phyloP scores from a whole-genome alignment of 495 filamentous ascomycete genomes.

The Neurospora sp. region DNA sequence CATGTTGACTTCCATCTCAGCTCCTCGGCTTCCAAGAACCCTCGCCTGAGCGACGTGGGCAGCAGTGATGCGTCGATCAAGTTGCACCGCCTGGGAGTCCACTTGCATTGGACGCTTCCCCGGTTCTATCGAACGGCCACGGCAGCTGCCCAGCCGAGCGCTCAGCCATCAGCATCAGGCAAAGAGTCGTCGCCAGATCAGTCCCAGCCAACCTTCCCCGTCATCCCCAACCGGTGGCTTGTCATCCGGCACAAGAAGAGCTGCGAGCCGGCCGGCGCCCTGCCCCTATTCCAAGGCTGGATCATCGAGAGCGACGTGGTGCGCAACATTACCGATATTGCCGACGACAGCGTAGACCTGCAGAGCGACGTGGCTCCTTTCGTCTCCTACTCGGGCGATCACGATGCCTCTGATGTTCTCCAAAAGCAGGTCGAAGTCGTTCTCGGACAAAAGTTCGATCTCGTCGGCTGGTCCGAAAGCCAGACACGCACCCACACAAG shows the following conservation, averaged over 20 bases:
- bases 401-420: conserved; percentile 11
- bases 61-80: conserved; percentile 3
- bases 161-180: not conserved
- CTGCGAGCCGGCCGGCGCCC: conserved; percentile 1
- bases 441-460: conserved; percentile 30
- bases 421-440: conserved; percentile 40
- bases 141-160: conserved; percentile 5
- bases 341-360: conserved; percentile 25
- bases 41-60: conserved; percentile 35
- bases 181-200: conserved; percentile 3
- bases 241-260: conserved; percentile 27
- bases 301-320: conserved; percentile 39
- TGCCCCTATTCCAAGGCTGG: conserved; percentile 29
- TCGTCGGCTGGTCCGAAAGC: conserved; percentile 16
- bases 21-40: conserved; percentile 25
- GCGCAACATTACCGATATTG: conserved; percentile 25
- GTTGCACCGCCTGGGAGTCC: conserved; percentile 34
- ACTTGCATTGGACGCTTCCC: conserved; percentile 46
- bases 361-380: conserved; percentile 42
- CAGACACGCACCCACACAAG: conserved; percentile 18
- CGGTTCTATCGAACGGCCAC: conserved; percentile 22
- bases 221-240: conserved; percentile 33
- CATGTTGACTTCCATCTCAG: conserved; percentile 35
- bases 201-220: conserved; percentile 17
- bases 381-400: conserved; percentile 7